phyloP scores from a whole-genome alignment of 768 basidiomycete genomes.

The Megacollybia marginata region DNA sequence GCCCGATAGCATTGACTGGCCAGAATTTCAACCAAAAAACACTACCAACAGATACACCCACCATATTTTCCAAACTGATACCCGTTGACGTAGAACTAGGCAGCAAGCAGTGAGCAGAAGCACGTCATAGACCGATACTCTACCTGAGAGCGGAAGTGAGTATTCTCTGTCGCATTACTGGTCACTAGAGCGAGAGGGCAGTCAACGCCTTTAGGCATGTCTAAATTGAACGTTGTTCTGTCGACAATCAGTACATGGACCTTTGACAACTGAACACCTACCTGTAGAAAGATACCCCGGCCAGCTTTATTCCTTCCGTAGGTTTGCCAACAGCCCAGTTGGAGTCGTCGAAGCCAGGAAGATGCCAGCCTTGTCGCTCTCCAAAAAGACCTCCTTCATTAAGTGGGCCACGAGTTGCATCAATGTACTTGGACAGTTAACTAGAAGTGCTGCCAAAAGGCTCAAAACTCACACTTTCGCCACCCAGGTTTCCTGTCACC shows the following conservation, averaged over 20 bases:
- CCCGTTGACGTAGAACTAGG: constrained; percentile 35
- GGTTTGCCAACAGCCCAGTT: constrained; percentile 36
- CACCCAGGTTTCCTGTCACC: constrained; percentile 41
- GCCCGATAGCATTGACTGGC: constrained; percentile 35
- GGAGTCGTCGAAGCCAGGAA: constrained; percentile 46
- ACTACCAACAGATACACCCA: constrained; percentile 9
- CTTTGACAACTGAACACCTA: constrained; percentile 6
- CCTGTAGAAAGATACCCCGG: constrained; percentile 46
- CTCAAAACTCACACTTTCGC: constrained; percentile 29
- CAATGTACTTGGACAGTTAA: constrained; percentile 25
- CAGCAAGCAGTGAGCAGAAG: background rate
- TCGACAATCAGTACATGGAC: background rate
- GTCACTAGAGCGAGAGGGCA: constrained; percentile 39
- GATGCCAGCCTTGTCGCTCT: constrained; percentile 54
- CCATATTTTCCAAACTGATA: constrained; percentile 39
- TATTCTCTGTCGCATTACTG: constrained; percentile 36
- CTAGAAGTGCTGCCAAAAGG: background rate
- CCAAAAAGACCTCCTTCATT: constrained; percentile 55
- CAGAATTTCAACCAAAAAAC: background rate
- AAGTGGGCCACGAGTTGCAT: constrained; percentile 43
- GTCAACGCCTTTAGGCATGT: constrained; percentile 37
- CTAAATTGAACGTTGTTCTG: constrained; percentile 35
- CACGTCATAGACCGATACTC: background rate
- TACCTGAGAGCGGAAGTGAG: constrained; percentile 36
- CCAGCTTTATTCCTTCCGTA: constrained; percentile 29